Percentiles rank a stretch among this genome's conserved stretches.
These are phyloP conservation scores for Sclerotinia glacialis DNA, from an alignment of 2,329 filamentous ascomycete genomes.

Conservation along the genomic window DNA sequence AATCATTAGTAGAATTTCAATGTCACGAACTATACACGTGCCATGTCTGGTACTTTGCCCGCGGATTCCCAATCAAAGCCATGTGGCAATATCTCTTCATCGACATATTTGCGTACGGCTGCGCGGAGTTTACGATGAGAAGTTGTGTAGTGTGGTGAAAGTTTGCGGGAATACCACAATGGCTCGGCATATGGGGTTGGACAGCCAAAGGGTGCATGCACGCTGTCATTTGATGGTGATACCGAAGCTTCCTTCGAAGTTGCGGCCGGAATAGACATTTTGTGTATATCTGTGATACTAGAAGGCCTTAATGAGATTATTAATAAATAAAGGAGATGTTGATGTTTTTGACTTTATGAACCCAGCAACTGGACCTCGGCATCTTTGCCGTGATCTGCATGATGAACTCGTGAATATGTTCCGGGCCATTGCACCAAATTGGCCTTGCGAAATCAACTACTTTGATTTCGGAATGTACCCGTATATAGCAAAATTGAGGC, in stretches of 20 bases:
- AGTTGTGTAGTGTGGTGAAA: conserved; percentile 59
- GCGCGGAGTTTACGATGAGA: conserved; percentile 59
- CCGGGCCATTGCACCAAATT: too few relatives aligned
- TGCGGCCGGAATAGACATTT: not conserved
- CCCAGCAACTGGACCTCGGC: not conserved
- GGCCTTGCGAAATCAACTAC: too few relatives aligned
- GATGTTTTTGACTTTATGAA: not conserved
- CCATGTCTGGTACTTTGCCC: conserved; percentile 49
- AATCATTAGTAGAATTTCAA: conserved; percentile 1
- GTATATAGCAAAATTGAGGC: too few relatives aligned
- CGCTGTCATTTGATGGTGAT: not conserved
- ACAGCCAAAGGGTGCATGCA: conserved; percentile 32
- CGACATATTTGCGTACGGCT: conserved; percentile 56
- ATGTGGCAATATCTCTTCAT: conserved; percentile 55
- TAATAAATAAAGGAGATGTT: not conserved
- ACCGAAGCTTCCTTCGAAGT: not conserved
- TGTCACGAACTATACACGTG: conserved; percentile 33
- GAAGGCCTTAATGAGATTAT: not conserved
- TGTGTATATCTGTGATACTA: not conserved
- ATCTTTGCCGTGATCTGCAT: not conserved
- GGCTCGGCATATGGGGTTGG: conserved; percentile 38
- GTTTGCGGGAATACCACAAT: conserved; percentile 38
- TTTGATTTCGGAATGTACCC: too few relatives aligned
- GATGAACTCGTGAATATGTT: too few relatives aligned
- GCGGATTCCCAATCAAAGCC: conserved; percentile 63